Evolutionary conservation across 1,139 yeast species (phyloP).

Genomic region (Dujonia santamariae): DNA sequence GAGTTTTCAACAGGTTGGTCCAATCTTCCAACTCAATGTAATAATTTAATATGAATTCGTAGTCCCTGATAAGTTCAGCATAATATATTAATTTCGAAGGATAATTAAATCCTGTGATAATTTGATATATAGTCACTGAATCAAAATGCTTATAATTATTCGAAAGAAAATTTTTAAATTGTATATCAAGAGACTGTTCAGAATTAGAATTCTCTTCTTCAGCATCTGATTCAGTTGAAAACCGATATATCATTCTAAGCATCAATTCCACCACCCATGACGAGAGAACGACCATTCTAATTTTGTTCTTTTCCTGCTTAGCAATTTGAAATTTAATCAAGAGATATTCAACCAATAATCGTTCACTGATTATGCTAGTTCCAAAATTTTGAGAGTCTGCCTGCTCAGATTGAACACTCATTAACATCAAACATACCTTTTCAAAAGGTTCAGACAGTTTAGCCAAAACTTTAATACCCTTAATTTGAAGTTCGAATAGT

Average conservation of each 20-base stretch:
- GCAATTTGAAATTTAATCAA: conserved; percentile 45
- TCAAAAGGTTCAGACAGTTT: conserved; percentile 68
- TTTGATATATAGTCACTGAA: conserved; percentile 65
- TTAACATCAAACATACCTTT: conserved; percentile 59
- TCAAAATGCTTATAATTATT: conserved; percentile 53
- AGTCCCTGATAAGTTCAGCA: conserved; percentile 70
- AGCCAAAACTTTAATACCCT: conserved; percentile 68
- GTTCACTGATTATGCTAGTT: conserved; percentile 13
- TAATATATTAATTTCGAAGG: conserved; percentile 60
- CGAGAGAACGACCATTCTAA: conserved; percentile 64
- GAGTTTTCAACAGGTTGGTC: conserved; percentile 63
- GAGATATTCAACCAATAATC: conserved; percentile 54
- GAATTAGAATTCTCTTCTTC: conserved; percentile 11
- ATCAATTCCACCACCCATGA: conserved; percentile 78
- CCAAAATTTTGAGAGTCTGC: background rate
- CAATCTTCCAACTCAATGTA: conserved; percentile 71
- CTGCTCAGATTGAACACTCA: conserved; percentile 34
- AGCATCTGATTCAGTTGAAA: conserved; percentile 16
- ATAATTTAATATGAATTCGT: conserved; percentile 63
- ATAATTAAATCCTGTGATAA: conserved; percentile 64
- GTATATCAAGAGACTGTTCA: conserved; percentile 14
- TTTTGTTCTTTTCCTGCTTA: conserved; percentile 35
- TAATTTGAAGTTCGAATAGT: conserved; percentile 25
- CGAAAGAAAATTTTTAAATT: conserved; percentile 52
- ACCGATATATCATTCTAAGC: conserved; percentile 23